Conservation (phyloP, 2,329 filamentous ascomycete genomes). For the Apiospora aurea region DNA sequence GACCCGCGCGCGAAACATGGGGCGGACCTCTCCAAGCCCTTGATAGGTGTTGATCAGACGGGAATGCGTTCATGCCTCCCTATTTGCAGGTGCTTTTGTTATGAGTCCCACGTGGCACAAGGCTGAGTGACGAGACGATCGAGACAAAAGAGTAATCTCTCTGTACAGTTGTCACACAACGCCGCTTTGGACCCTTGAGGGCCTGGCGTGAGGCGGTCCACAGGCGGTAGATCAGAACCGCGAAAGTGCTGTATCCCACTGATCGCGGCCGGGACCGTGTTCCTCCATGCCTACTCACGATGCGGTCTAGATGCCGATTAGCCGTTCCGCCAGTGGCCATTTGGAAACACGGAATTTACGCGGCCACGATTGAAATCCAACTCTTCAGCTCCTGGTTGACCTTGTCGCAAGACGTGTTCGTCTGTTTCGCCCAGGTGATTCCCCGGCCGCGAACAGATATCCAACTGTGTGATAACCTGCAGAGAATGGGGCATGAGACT, state of each 20-base stretch:
- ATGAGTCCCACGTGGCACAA: neutral
- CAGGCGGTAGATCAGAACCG: neutral
- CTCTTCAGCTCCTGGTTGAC: neutral
- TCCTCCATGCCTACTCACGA: neutral
- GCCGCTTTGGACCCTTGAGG: neutral
- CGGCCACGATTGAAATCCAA: neutral
- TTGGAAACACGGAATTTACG: too few species aligned
- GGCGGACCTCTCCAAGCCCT: neutral
- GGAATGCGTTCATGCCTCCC: neutral
- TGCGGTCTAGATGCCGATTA: neutral
- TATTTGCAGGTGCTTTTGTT: neutral
- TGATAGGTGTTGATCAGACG: neutral
- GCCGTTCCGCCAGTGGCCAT: neutral
- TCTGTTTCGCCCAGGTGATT: neutral
- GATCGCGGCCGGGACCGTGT: conserved; percentile 11
- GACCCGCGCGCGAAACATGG: conserved; percentile 10
- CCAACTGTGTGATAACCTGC: neutral
- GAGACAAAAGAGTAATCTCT: neutral
- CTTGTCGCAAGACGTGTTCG: neutral
- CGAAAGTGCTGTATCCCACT: neutral
- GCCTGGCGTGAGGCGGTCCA: neutral
- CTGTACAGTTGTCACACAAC: conserved; percentile 1
- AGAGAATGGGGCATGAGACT: neutral
- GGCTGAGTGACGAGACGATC: neutral
- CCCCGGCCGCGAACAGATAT: neutral